Evolutionary conservation across 371 early-diverging fungal genomes (phyloP), one percentile per base, ranked within the genome.

Genomic region (Caulochytrium protostelioides): DNA sequence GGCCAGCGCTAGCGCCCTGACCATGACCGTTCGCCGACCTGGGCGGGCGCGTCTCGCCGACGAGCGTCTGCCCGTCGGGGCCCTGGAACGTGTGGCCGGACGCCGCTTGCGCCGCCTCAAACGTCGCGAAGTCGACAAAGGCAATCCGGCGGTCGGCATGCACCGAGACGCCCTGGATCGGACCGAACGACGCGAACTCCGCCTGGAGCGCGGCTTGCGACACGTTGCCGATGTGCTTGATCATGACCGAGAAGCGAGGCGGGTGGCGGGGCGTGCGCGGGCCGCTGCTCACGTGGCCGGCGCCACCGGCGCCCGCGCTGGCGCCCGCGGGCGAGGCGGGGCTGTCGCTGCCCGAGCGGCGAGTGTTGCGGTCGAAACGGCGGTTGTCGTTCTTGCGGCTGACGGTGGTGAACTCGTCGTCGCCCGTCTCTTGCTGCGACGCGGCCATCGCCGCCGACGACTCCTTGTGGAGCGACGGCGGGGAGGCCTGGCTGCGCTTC

Each of bases 51-150:
- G 22, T 29, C 31, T 21, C 50, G 46, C 3, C 37, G 20, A 3
- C 22, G 39, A 1, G 46, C 29, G 2, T 28, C 34, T 37, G 21
- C 35, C 32, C 13, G 24, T 34, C 20, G 47, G 50, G 29, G 44
- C 43, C 9, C 44, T 46, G 28, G 14, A 72, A 61, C 19, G 30
- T 37, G 36, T 58, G 52, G 24, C 61, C 64, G 15, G 57, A 60
- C 10, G 68, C 53, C 32, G 44, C 36, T 40, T 59, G 46, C 2
- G 73, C 73, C 0, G 54, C 46, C 35, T 59, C 58, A 20, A 47
- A 42, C 20, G 57, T 52, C 28, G 52, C 46, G 44, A 72, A 75
- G 39, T 72, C 70, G 20, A 70, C 61, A 39, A 70, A 62, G 9
- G 62, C 68, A 16, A 61, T 69, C 43, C 53, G 50, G 47, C 57